Evolutionary conservation across 495 filamentous ascomycete genomes (phyloP).

Genomic region (Aspergillus indologenus): DNA sequence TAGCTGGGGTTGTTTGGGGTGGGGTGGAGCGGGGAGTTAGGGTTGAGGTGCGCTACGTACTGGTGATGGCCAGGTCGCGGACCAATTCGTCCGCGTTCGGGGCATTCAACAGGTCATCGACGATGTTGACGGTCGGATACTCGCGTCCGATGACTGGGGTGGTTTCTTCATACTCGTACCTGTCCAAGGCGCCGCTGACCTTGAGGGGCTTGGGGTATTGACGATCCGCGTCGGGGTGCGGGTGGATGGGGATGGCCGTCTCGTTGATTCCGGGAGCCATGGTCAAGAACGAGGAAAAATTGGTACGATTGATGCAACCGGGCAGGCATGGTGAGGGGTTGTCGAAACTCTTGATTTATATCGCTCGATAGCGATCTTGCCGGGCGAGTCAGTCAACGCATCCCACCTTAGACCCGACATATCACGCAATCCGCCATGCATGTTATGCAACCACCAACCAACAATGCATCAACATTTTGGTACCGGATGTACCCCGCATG

Average conservation of each 20-base stretch:
- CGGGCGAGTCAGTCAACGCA: too few species aligned
- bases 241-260: not conserved
- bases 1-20: not conserved
- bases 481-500: not conserved
- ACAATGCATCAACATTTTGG: not conserved
- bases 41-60: slow-evolving; percentile 18
- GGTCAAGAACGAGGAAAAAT: not conserved
- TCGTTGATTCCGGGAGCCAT: not conserved
- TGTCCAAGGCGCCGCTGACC: slow-evolving; percentile 37
- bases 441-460: not conserved
- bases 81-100: slow-evolving; percentile 54
- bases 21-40: too few species aligned
- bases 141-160: slow-evolving; percentile 53
- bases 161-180: slow-evolving; percentile 16
- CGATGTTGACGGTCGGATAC: slow-evolving; percentile 46
- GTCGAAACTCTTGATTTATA: too few species aligned
- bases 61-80: slow-evolving; percentile 56
- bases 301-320: too few species aligned
- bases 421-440: not conserved
- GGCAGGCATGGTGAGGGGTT: too few species aligned
- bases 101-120: slow-evolving; percentile 51
- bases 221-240: not conserved
- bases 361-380: not conserved
- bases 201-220: slow-evolving; percentile 16
- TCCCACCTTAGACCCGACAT: too few species aligned